A percentile compares a stretch with the other conserved stretches of the same genome.
Conservation (phyloP, 257 asterid species). For the Gardenia jasminoides region DNA sequence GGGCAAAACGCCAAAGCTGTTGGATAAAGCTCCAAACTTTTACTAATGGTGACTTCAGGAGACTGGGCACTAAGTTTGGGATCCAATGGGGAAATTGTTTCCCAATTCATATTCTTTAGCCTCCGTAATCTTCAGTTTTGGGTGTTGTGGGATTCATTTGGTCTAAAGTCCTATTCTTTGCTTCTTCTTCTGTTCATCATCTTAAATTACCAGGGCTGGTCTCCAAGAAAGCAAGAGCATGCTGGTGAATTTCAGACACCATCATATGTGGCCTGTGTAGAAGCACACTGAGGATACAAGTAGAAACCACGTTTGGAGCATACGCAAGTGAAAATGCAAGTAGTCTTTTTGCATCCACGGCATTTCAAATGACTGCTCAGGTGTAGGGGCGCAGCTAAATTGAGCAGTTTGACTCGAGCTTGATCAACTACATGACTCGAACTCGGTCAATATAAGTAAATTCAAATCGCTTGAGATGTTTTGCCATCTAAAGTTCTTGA, state of each 20-base stretch:
- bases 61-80: neutral
- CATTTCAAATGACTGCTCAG: neutral
- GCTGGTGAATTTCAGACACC: neutral
- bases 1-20: neutral
- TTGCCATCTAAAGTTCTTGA: no score
- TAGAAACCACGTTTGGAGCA: neutral
- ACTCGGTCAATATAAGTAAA: no score
- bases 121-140: neutral
- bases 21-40: neutral
- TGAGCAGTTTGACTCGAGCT: no score
- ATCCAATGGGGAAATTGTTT: neutral
- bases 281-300: neutral
- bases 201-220: neutral
- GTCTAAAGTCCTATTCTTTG: neutral
- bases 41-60: neutral
- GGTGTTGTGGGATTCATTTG: neutral
- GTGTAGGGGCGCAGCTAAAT: no score
- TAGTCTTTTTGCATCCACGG: neutral
- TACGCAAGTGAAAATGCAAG: neutral
- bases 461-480: no score
- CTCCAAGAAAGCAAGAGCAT: neutral
- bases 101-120: neutral
- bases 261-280: neutral
- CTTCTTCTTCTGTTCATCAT: neutral
- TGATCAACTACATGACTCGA: no score